Base-by-base conservation (phyloP, 495 filamentous ascomycete species). In the Aspergillus olivimuriae region DNA sequence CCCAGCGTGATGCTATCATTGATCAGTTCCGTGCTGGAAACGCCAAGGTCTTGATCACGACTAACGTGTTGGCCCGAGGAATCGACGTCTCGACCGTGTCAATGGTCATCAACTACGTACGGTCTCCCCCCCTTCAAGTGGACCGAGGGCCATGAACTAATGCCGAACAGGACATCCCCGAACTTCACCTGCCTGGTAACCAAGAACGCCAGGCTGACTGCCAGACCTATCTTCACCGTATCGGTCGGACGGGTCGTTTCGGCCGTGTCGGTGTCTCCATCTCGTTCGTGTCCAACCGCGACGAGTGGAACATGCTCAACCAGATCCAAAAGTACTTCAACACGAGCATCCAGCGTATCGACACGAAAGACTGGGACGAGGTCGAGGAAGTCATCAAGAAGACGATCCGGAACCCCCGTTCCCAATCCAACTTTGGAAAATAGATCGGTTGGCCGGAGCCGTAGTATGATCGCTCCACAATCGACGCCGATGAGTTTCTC, bases 31-130 rank as follows among this genome's bases (percentile, higher is more conserved):
- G 92, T 46, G 74, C 60, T 16, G 89, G 90, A 38, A 71, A 78
- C 19, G 85, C 87, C 40, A 99, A 97, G 72, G 92, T 99, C n/a
- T 82, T 99, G 44, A 96, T 97, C 57, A 91, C 94, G 0, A 99
- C 94, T 52, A 97, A 99, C 58, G 91, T 99, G 28, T 78, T 99
- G 38, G 86, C 94, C 4, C 87, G 94, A 56, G 94, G 94, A 53
- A 96, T 99, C 48, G 94, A 99, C 66, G 89, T 99, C 9, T 87
- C 89, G 22, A 89, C 89, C 15, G 94, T 97, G 2, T 94, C 88
- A 14, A 86, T 99, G 76, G 94, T 99, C 24, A 83, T 99, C 66
- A 99, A 99, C 70, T 99, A 97, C 64, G 70, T 76, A 61, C 49
- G 68, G 61, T 4, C n/a, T n/a, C n/a, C n/a, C n/a, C n/a, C n/a